These are phyloP conservation scores for Cinnamomum micranthum DNA, from an alignment of 164 flowering plant species.

Conservation along the genomic window DNA sequence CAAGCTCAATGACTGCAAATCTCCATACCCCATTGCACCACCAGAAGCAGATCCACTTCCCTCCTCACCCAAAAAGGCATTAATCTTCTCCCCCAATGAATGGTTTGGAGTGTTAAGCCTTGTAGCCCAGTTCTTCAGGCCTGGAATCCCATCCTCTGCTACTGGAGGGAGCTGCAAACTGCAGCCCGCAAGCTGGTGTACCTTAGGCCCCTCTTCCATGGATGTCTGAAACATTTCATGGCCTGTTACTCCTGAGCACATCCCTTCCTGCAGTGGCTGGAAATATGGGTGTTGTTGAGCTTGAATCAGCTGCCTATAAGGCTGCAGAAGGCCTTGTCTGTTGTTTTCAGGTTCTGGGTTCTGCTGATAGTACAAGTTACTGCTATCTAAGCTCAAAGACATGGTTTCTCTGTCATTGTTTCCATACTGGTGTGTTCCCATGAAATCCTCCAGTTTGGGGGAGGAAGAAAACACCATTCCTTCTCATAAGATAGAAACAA, in stretches of 20 bases:
- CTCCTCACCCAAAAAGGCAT: slow-evolving; percentile 20
- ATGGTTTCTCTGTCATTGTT: slow-evolving; percentile 45
- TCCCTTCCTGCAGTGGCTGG: slow-evolving; percentile 15
- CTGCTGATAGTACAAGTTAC: slow-evolving; percentile 62
- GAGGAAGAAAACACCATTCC: slow-evolving; percentile 56
- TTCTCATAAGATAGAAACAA: slow-evolving; percentile 15
- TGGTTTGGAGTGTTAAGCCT: slow-evolving; percentile 25
- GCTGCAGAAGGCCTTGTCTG: slow-evolving; percentile 34
- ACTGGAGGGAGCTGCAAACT: slow-evolving; percentile 30
- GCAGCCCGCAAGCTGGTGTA: slow-evolving; percentile 27
- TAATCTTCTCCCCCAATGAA: slow-evolving; percentile 36
- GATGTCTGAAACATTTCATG: slow-evolving; percentile 37
- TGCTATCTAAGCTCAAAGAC: slow-evolving; percentile 75
- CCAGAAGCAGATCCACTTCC: slow-evolving; percentile 31
- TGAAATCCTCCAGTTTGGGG: slow-evolving; percentile 84
- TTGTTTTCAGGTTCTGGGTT: slow-evolving; percentile 27
- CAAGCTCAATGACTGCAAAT: slow-evolving; percentile 69
- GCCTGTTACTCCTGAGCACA: slow-evolving; percentile 25
- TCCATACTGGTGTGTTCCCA: slow-evolving; percentile 44
- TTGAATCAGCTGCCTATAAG: slow-evolving; percentile 29
- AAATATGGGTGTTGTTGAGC: slow-evolving; percentile 37
- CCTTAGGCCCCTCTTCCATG: slow-evolving; percentile 26
- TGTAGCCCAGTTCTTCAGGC: slow-evolving; percentile 43
- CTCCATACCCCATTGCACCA: slow-evolving; percentile 44
- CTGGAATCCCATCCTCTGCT: slow-evolving; percentile 28